phyloP scores from a whole-genome alignment of 23 red algal genomes.

The Gracilaria gracilis region DNA sequence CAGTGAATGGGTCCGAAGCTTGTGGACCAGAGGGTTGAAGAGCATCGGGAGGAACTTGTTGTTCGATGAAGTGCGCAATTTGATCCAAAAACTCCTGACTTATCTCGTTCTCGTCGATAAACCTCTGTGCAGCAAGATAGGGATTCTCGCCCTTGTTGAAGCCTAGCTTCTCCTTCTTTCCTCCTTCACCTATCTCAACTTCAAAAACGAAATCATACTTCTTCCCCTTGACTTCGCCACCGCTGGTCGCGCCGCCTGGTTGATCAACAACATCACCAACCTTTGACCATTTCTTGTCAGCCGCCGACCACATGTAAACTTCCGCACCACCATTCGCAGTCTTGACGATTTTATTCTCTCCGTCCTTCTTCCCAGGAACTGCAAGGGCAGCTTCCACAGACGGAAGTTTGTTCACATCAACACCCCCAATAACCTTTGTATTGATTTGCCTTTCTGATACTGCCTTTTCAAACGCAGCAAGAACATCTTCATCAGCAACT shows the following conservation, averaged over 20 bases:
- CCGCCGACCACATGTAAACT: conserved; percentile 94
- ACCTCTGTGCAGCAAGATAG: conserved; percentile 91
- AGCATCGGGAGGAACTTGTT: conserved; percentile 76
- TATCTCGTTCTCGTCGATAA: conserved; percentile 89
- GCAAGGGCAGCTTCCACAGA: conserved; percentile 55
- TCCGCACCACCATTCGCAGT: conserved; percentile 60
- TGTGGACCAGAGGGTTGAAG: conserved; percentile 27
- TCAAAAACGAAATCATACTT: conserved; percentile 98
- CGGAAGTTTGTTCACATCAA: conserved; percentile 82
- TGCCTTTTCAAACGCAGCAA: conserved; percentile 74
- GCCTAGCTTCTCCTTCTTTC: conserved; percentile 83
- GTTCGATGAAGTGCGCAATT: conserved; percentile 93
- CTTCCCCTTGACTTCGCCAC: conserved; percentile 72
- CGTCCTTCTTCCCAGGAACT: conserved; percentile 80
- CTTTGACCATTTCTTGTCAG: conserved; percentile 81
- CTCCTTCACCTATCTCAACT: conserved; percentile 92
- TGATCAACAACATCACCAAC: conserved; percentile 93
- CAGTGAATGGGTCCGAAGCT: conserved; percentile 84
- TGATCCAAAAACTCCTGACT: conserved; percentile 90
- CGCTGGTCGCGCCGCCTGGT: conserved; percentile 49
- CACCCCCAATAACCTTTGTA: conserved; percentile 81
- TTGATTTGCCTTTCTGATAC: conserved; percentile 69
- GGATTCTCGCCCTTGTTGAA: conserved; percentile 97
- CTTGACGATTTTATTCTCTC: conserved; percentile 87
- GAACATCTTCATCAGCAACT: conserved; percentile 63